Conservation (phyloP, 805 yeast species). For the Myxozyma neotropica region DNA sequence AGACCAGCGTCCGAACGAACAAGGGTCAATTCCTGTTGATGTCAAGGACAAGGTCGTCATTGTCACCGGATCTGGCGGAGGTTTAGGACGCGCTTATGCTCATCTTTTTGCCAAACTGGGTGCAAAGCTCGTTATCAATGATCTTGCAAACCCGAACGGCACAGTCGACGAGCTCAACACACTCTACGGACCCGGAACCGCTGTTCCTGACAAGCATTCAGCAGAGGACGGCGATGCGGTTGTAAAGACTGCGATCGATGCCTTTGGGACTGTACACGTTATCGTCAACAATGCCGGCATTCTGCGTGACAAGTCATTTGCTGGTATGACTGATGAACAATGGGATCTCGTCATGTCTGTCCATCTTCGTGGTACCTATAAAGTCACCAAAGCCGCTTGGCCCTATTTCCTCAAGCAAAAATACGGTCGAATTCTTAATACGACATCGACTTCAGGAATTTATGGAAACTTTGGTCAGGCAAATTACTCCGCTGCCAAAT, state of each 20-base stretch:
- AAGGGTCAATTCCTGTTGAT: conserved; percentile 57
- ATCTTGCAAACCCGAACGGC: conserved; percentile 69
- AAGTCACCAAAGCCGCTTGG: conserved; percentile 88
- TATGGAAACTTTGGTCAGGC: conserved; percentile 98
- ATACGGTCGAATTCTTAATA: conserved; percentile 80
- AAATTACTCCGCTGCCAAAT: conserved; percentile 91
- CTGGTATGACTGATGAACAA: conserved; percentile 78
- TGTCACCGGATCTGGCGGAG: conserved; percentile 94
- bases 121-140: conserved; percentile 93
- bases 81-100: conserved; percentile 91
- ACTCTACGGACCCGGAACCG: conserved; percentile 64
- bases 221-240: conserved; percentile 79
- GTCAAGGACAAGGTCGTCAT: conserved; percentile 83
- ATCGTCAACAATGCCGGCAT: conserved; percentile 94
- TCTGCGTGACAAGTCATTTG: conserved; percentile 82
- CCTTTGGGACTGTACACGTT: conserved; percentile 81
- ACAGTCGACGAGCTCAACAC: conserved; percentile 75
- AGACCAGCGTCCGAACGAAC: conserved; percentile 58
- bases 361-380: conserved; percentile 79
- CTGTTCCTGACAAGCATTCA: conserved; percentile 81
- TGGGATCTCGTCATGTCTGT: conserved; percentile 82
- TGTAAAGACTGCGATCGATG: conserved; percentile 71
- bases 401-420: conserved; percentile 79
- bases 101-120: conserved; percentile 83
- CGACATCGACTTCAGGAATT: conserved; percentile 94